Percentiles rank a stretch among this genome's conserved stretches.
These are phyloP conservation scores for Neurospora intermedia DNA, from an alignment of 495 filamentous ascomycete species.

Conservation along the genomic window DNA sequence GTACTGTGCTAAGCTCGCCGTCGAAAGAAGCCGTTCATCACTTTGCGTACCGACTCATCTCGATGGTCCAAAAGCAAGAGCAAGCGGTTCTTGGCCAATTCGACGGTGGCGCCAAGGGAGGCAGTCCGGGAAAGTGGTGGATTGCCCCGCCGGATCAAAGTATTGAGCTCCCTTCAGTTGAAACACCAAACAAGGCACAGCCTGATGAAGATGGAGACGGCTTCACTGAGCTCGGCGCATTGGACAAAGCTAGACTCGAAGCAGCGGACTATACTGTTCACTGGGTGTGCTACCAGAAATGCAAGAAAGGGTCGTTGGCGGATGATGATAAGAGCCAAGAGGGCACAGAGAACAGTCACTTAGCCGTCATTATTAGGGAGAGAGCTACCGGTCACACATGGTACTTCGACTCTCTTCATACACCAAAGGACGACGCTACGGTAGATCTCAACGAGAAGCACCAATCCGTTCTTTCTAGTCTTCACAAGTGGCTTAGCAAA, in stretches of 20 bases:
- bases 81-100: background rate
- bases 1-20: no score
- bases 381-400: background rate
- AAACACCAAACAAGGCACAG: background rate
- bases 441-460: background rate
- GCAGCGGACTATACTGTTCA: background rate
- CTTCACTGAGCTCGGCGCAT: background rate
- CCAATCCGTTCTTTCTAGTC: background rate
- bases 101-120: no score
- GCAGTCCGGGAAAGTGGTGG: background rate
- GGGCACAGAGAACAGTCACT: no score
- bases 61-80: background rate
- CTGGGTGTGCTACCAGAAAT: background rate
- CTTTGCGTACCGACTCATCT: background rate
- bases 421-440: background rate
- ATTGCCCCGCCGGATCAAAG: background rate
- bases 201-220: background rate
- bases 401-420: background rate
- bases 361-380: background rate
- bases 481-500: background rate
- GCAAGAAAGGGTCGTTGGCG: no score
- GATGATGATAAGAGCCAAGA: no score
- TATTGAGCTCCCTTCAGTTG: background rate
- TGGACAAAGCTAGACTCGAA: background rate
- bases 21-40: background rate